Evolutionary conservation across 1,284 basidiomycete genomes (phyloP).

Genomic region (Pisolithus thermaeus): DNA sequence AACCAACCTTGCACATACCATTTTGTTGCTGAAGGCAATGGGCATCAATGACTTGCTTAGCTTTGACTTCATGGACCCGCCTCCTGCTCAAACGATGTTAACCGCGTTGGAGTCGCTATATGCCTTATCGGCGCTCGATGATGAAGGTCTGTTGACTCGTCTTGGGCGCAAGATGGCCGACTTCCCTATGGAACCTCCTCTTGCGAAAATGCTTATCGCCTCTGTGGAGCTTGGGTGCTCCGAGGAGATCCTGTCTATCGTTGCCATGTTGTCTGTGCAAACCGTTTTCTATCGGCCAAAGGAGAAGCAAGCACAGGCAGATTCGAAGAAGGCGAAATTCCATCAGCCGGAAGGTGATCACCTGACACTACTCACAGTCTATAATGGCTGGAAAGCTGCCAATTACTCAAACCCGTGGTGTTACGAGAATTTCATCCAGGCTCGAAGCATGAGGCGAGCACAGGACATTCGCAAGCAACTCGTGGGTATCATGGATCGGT

Average conservation of each 20-base stretch:
- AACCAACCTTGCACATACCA: constrained; percentile 89
- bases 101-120: constrained; percentile 93
- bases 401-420: constrained; percentile 98
- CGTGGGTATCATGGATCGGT: constrained; percentile 98
- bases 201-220: constrained; percentile 99
- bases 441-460: constrained; percentile 93
- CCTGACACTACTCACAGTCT: constrained; percentile 91
- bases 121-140: constrained; percentile 92
- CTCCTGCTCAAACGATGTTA: constrained; percentile 92
- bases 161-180: constrained; percentile 99
- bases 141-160: constrained; percentile 92
- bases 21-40: constrained; percentile 97
- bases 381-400: constrained; percentile 96
- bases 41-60: constrained; percentile 97
- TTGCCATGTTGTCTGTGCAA: constrained; percentile 96
- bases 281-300: constrained; percentile 97
- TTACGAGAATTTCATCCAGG: constrained; percentile 97
- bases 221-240: constrained; percentile 96
- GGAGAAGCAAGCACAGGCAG: constrained; percentile 98
- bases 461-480: constrained; percentile 97
- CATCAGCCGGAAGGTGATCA: constrained; percentile 98
- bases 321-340: constrained; percentile 98
- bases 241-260: constrained; percentile 94
- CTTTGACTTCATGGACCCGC: constrained; percentile 99
- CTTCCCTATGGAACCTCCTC: constrained; percentile 94